phyloP scores from a whole-genome alignment of 441 rosid species.

The Euphorbia celastroides region DNA sequence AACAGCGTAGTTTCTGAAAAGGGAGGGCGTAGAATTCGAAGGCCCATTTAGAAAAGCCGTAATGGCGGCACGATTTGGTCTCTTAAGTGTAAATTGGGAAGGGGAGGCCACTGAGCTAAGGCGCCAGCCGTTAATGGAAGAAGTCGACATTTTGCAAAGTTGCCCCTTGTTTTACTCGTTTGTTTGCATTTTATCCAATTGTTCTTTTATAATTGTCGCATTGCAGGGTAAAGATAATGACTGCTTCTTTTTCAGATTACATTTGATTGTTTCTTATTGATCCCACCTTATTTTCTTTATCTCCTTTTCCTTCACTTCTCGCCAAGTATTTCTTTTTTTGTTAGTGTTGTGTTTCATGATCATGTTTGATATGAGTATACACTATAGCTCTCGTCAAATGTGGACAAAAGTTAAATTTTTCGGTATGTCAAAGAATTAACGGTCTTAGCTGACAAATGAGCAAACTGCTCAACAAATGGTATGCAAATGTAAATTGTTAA shows the following conservation, averaged over 20 bases:
- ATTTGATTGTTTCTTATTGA: constrained; percentile 35
- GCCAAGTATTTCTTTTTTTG: background rate
- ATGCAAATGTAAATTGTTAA: no score
- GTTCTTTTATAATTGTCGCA: no score
- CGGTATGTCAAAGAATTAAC: no score
- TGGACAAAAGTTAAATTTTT: no score
- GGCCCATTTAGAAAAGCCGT: constrained; percentile 30
- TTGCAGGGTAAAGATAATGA: constrained; percentile 14
- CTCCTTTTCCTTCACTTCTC: no score
- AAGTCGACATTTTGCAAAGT: constrained; percentile 68
- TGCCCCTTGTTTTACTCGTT: constrained; percentile 1
- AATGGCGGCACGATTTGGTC: constrained; percentile 38
- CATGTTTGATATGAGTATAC: no score
- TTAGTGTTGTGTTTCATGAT: no score
- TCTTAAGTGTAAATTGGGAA: constrained; percentile 32
- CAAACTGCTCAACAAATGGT: no score
- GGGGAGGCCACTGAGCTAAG: constrained; percentile 45
- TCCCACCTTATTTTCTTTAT: background rate
- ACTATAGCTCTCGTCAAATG: no score
- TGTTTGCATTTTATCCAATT: constrained; percentile 25
- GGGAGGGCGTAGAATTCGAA: constrained; percentile 44
- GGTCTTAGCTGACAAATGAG: no score
- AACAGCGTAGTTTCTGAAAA: constrained; percentile 84
- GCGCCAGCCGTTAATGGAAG: constrained; percentile 58
- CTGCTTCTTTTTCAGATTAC: constrained; percentile 42